A percentile compares a stretch with the other conserved stretches of the same genome.
These are phyloP conservation scores for Petunia secreta DNA, from an alignment of 257 asterid species.

Conservation along the genomic window DNA sequence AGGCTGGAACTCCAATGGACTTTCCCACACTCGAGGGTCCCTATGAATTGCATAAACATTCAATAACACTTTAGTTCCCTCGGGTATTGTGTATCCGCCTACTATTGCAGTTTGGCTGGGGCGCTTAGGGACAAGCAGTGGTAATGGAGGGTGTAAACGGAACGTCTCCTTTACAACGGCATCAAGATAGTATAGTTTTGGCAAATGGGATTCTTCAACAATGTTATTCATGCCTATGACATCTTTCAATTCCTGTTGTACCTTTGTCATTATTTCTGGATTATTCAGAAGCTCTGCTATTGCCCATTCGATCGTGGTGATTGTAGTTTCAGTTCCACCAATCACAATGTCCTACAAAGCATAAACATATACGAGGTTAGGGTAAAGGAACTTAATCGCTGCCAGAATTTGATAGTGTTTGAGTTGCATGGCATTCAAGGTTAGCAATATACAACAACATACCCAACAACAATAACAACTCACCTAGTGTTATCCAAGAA, in stretches of 20 bases:
- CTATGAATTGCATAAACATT: constrained; percentile 42
- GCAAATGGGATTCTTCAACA: constrained; percentile 48
- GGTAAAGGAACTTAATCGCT: neutral
- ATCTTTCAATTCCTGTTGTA: constrained; percentile 39
- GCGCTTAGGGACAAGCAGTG: constrained; percentile 42
- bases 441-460: no score
- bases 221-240: constrained; percentile 39
- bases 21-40: constrained; percentile 52
- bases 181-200: constrained; percentile 40
- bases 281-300: constrained; percentile 42
- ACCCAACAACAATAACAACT: no score
- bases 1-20: constrained; percentile 45
- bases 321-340: constrained; percentile 49
- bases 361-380: neutral
- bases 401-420: neutral
- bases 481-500: no score
- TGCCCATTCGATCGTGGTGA: constrained; percentile 39
- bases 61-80: constrained; percentile 34
- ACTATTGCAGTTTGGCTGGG: constrained; percentile 32
- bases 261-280: constrained; percentile 34
- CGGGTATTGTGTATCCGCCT: constrained; percentile 47
- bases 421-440: neutral
- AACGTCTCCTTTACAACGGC: constrained; percentile 47
- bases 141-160: constrained; percentile 45
- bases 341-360: constrained; percentile 35